Conservation (phyloP, 2,329 filamentous ascomycete species). For the Clonostachys solani region DNA sequence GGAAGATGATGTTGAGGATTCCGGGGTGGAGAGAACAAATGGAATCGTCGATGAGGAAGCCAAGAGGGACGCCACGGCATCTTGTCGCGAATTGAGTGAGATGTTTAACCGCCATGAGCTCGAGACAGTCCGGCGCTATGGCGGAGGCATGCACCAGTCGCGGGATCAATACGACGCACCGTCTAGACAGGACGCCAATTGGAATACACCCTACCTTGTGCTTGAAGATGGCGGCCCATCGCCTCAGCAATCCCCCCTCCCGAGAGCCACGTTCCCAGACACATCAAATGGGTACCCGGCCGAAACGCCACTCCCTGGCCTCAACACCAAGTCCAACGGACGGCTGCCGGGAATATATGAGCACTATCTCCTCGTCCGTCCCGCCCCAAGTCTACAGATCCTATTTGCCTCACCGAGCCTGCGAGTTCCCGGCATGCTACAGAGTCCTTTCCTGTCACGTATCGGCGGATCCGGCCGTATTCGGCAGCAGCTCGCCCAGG, state of each 20-base stretch:
- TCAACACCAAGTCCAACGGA: slow-evolving; percentile 7
- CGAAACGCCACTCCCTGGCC: neutral
- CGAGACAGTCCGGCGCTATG: slow-evolving; percentile 56
- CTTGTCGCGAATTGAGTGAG: slow-evolving; percentile 52
- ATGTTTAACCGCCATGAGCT: slow-evolving; percentile 68
- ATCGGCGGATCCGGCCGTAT: slow-evolving; percentile 45
- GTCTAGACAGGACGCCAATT: slow-evolving; percentile 23
- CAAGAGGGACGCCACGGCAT: neutral
- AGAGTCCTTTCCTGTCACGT: slow-evolving; percentile 50
- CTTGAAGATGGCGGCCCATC: slow-evolving; percentile 29
- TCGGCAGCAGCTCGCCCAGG: slow-evolving; percentile 45
- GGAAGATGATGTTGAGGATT: neutral
- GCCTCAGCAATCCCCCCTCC: neutral
- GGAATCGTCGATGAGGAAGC: neutral
- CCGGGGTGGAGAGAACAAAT: neutral
- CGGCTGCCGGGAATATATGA: slow-evolving; percentile 32
- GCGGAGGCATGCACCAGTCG: slow-evolving; percentile 55
- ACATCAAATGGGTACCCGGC: neutral
- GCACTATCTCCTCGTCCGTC: slow-evolving; percentile 61
- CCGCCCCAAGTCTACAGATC: slow-evolving; percentile 61
- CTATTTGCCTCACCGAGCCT: slow-evolving; percentile 67
- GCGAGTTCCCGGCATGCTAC: slow-evolving; percentile 62
- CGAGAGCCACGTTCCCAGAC: no score
- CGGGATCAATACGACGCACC: slow-evolving; percentile 19
- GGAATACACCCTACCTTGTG: slow-evolving; percentile 33